These are phyloP conservation scores for Primulina huaijiensis DNA, from an alignment of 257 asterid genomes.

Conservation along the genomic window DNA sequence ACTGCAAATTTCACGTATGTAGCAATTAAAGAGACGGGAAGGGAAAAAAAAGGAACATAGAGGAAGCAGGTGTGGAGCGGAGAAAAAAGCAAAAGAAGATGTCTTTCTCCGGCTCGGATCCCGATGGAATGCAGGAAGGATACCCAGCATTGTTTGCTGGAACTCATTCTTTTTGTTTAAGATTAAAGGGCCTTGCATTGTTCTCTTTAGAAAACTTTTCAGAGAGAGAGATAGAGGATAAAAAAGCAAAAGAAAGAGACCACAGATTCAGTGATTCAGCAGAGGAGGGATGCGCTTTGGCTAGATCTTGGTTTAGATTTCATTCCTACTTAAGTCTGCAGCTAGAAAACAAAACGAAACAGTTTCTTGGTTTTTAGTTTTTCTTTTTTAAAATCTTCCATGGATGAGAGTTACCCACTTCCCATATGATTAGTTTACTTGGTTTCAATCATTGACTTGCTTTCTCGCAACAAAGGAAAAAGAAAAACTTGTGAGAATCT, in stretches of 20 bases:
- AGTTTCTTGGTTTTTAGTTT: background rate
- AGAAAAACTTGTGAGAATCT: slow-evolving; percentile 1
- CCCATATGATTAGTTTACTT: slow-evolving; percentile 49
- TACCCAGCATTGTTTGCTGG: slow-evolving; percentile 80
- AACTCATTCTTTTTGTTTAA: slow-evolving; percentile 55
- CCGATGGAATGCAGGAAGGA: slow-evolving; percentile 81
- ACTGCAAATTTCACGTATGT: background rate
- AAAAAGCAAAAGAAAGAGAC: slow-evolving; percentile 34
- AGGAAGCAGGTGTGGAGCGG: slow-evolving; percentile 29
- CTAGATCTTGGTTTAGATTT: slow-evolving; percentile 21
- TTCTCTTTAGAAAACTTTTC: slow-evolving; percentile 41
- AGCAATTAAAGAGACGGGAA: background rate
- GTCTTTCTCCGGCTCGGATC: slow-evolving; percentile 96
- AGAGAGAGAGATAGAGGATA: slow-evolving; percentile 27
- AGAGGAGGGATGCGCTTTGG: slow-evolving; percentile 5
- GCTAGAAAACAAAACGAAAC: slow-evolving; percentile 50
- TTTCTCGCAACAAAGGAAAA: slow-evolving; percentile 33
- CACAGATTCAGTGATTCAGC: slow-evolving; percentile 23
- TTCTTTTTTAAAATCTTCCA: background rate
- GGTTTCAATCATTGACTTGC: slow-evolving; percentile 71
- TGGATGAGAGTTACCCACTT: slow-evolving; percentile 29
- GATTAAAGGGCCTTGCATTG: slow-evolving; percentile 43
- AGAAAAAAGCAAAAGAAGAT: slow-evolving; percentile 67
- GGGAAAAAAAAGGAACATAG: slow-evolving; percentile 18
- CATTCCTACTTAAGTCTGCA: slow-evolving; percentile 7